Conservation (phyloP, 345 rosid species). For the Carallia pectinifolia region DNA sequence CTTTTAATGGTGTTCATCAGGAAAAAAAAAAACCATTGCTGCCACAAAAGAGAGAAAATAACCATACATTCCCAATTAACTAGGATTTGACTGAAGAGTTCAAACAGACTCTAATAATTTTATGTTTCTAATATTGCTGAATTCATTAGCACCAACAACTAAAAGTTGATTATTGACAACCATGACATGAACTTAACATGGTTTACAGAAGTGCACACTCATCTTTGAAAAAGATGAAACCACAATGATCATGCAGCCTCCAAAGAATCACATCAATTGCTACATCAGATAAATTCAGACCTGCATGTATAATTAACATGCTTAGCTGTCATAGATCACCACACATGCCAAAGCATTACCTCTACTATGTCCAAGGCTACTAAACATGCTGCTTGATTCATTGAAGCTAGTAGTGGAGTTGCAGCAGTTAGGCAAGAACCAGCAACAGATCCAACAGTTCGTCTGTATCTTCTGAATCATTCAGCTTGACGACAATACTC, state of each 20-base stretch:
- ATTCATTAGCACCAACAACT: not conserved
- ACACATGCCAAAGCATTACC: slow-evolving; percentile 35
- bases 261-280: too few species aligned
- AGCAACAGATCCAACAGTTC: slow-evolving; percentile 74
- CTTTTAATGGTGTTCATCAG: not conserved
- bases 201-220: not conserved
- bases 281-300: too few species aligned
- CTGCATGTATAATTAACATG: too few species aligned
- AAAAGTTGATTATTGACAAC: not conserved
- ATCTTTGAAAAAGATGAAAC: not conserved
- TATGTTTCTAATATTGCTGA: not conserved
- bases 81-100: too few species aligned
- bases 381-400: slow-evolving; percentile 64
- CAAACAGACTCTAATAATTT: not conserved
- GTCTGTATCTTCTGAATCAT: slow-evolving; percentile 71
- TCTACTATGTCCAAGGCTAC: slow-evolving; percentile 75
- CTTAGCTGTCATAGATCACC: too few species aligned
- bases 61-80: not conserved
- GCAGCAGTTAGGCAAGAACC: slow-evolving; percentile 73
- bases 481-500: slow-evolving; percentile 51
- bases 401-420: slow-evolving; percentile 75
- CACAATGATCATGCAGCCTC: not conserved
- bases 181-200: not conserved
- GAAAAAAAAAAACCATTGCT: not conserved
- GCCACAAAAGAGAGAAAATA: not conserved